Conservation (phyloP, 306 rosid genomes). For the Gynostemma pentaphyllum region DNA sequence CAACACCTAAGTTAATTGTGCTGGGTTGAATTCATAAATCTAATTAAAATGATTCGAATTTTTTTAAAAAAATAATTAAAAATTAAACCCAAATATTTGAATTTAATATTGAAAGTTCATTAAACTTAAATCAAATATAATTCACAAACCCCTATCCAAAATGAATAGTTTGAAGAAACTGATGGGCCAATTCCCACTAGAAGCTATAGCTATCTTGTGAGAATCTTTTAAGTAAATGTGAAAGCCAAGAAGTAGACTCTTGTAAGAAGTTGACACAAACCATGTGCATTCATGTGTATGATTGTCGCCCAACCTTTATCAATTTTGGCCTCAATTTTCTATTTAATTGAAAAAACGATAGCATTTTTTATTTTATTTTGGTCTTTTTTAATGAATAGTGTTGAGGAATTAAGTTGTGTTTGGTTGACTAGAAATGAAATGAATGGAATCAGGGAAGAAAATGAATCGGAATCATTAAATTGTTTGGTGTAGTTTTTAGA, state of each 20-base stretch:
- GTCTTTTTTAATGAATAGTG: not conserved
- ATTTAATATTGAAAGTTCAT: no score
- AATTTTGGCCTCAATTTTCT: not conserved
- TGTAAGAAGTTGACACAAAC: slow-evolving; percentile 5
- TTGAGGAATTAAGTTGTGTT: not conserved
- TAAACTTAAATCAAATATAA: no score
- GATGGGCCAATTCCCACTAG: not conserved
- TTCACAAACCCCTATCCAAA: no score
- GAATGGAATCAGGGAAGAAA: no score
- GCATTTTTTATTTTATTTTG: not conserved
- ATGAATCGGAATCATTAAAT: no score
- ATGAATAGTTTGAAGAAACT: not conserved
- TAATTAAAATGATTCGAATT: no score
- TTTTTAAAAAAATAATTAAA: no score
- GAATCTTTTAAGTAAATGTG: not conserved
- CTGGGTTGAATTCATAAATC: no score
- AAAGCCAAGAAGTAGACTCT: not conserved
- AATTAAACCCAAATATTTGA: no score
- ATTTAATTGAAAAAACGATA: not conserved
- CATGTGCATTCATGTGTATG: slow-evolving; percentile 1
- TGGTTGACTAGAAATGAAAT: no score
- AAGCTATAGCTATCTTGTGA: not conserved
- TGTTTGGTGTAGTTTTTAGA: no score
- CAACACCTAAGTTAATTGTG: no score
- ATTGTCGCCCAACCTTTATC: not conserved